Evolutionary conservation across 1,139 yeast genomes (phyloP), one percentile per base, ranked within the genome.

Genomic region (Komagataea norvegica): DNA sequence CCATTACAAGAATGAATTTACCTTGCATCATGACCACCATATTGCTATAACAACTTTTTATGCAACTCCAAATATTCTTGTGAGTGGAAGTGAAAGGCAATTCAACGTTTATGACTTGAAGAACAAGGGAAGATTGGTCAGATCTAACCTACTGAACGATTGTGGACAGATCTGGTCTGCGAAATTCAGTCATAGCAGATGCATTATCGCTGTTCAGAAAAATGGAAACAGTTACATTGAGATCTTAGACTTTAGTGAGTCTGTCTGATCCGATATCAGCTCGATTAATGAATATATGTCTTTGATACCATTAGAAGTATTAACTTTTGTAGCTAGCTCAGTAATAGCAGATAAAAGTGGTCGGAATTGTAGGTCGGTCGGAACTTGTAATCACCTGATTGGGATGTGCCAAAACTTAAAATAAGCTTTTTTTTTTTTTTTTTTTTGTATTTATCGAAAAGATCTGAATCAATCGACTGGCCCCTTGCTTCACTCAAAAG

Each of bases 101-200:
- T 75, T 72, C 81, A 54, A 88, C 77, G 63, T 71, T 74, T 91
- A 96, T 91, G 85, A 91, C 56, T 74, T 87, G 25, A 72, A 77
- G 48, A 77, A 80, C 2, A 44, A 43, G 6, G 98, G 97, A 0
- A 69, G 70, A 48, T 74, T 82, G 45, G 77, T 87, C 6, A 72
- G 93, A 42, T 55, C 65, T 13, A 91, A 88, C 51, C 63, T 91
- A 41, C 66, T 88, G 40, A 69, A 74, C 4, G 94, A 84, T 56
- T 80, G 88, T 14, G 88, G 86, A 7, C 83, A 87, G 23, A 88
- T 91, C 22, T 91, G 98, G 98, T 96, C 93, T 52, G 96, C 91
- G 2, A 75, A 85, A 48, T 85, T 88, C 55, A 95, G 87, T 57
- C 77, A 79, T 46, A 74, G 84, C 43, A 70, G 91, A 36, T 84